Percentiles rank a stretch among this genome's conserved stretches.
phyloP scores from a whole-genome alignment of 2,329 filamentous ascomycete species.

The Colletotrichum graminicola region DNA sequence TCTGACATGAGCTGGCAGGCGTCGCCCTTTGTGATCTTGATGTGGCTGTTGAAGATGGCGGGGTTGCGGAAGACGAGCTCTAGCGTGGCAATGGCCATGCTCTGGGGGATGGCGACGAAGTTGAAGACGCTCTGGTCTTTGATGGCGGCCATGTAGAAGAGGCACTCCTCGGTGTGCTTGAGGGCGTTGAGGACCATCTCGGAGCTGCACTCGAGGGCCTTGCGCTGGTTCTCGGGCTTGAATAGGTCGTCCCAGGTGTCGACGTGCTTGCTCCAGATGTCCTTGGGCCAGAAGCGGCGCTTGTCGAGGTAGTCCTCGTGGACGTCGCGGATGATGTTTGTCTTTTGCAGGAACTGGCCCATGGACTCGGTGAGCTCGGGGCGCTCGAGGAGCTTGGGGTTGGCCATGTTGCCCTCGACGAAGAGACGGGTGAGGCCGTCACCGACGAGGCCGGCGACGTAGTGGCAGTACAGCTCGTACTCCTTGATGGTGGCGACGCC shows the following conservation, averaged over 20 bases:
- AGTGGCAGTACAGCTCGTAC: slow-evolving; percentile 97
- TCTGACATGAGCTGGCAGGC: slow-evolving; percentile 93
- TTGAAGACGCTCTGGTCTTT: slow-evolving; percentile 99
- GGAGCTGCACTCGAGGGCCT: slow-evolving; percentile 86
- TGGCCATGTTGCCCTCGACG: slow-evolving; percentile 87
- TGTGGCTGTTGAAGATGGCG: slow-evolving; percentile 83
- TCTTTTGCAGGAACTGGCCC: slow-evolving; percentile 98
- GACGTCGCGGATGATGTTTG: slow-evolving; percentile 97
- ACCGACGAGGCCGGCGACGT: slow-evolving; percentile 97
- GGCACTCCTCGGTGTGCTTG: slow-evolving; percentile 87
- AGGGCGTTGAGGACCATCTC: slow-evolving; percentile 96
- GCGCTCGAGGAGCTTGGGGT: slow-evolving; percentile 83
- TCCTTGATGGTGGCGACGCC: slow-evolving; percentile 87
- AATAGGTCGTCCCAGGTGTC: slow-evolving; percentile 91
- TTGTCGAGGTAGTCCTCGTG: slow-evolving; percentile 90
- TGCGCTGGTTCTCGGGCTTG: slow-evolving; percentile 79
- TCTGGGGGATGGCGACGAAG: slow-evolving; percentile 96
- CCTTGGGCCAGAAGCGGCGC: slow-evolving; percentile 92
- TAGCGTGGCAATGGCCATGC: slow-evolving; percentile 96
- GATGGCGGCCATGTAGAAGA: slow-evolving; percentile 97
- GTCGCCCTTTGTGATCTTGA: slow-evolving; percentile 97
- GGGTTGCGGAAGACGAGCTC: slow-evolving; percentile 94
- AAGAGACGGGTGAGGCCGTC: slow-evolving; percentile 93
- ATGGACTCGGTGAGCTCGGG: slow-evolving; percentile 91
- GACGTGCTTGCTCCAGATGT: slow-evolving; percentile 97